Percentiles rank a stretch among this genome's conserved stretches.
These are phyloP conservation scores for Coemansia sp. DNA, from an alignment of 192 early-diverging fungal species.

Conservation along the genomic window DNA sequence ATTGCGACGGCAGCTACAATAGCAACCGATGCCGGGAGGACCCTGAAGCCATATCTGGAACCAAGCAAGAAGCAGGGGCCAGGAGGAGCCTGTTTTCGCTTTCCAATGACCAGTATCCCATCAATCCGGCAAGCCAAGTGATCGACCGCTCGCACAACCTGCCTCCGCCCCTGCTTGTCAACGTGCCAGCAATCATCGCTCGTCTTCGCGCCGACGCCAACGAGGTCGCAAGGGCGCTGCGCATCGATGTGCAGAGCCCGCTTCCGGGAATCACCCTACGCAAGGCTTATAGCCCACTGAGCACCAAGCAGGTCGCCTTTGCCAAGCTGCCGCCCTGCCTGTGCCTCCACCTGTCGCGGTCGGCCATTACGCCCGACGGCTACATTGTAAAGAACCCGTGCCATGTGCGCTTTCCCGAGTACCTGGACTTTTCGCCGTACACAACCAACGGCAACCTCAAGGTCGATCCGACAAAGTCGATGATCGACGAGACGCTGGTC, in stretches of 20 bases:
- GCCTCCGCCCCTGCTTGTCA: slow-evolving; percentile 35
- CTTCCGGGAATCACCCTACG: slow-evolving; percentile 46
- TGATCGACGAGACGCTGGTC: slow-evolving; percentile 33
- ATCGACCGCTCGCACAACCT: slow-evolving; percentile 22
- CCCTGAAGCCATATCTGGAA: too few relatives aligned
- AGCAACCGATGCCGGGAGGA: too few relatives aligned
- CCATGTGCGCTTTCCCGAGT: slow-evolving; percentile 76
- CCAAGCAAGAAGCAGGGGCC: not conserved
- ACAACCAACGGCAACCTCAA: slow-evolving; percentile 61
- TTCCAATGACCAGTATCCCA: slow-evolving; percentile 20
- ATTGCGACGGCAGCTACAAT: not conserved
- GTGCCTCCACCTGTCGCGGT: slow-evolving; percentile 82
- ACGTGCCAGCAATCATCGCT: slow-evolving; percentile 33
- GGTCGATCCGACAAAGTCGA: slow-evolving; percentile 57
- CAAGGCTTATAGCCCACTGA: slow-evolving; percentile 48
- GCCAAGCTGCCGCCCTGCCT: slow-evolving; percentile 73
- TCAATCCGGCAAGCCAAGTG: slow-evolving; percentile 37
- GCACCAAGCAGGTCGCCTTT: slow-evolving; percentile 77
- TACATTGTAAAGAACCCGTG: slow-evolving; percentile 77
- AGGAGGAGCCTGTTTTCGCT: not conserved
- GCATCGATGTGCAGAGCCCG: slow-evolving; percentile 46
- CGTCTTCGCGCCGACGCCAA: slow-evolving; percentile 29
- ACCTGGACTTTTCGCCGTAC: slow-evolving; percentile 69
- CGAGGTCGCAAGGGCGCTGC: slow-evolving; percentile 43
- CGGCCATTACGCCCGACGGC: slow-evolving; percentile 68